Evolutionary conservation across 2,329 filamentous ascomycete species (phyloP), one percentile per base, ranked within the genome.

Genomic region (Calonectria hongkongensis): DNA sequence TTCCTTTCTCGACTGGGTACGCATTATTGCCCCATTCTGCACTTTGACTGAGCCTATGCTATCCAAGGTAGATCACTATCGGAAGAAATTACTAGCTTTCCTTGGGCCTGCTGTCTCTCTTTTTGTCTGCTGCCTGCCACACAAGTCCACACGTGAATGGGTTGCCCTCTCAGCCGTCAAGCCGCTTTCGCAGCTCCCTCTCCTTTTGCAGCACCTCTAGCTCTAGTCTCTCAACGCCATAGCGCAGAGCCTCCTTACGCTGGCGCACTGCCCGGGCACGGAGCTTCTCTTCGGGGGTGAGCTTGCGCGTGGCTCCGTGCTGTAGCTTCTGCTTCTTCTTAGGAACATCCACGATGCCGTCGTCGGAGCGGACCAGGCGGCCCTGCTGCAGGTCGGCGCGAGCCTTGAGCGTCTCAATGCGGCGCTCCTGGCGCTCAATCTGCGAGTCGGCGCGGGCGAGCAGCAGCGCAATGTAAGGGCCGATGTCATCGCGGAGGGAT

Each of bases 341-440:
- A 56, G 72, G 63, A 58, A 72, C 70, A 4, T 75, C 70, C 5
- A 73, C 58, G 12, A 62, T 54, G 25, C 58, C 66, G 13, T 81
- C 74, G 8, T 82, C 79, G 13, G 81, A 75, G 41, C 81, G 79
- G 30, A 80, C 79, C 67, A 92, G 84, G 0, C 90, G 88, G 0
- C 95, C 96, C 74, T 96, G 94, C 81, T 98, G 94, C 60, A 98
- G 87, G 74, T 98, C 95, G 54, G 92, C 91, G 78, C 95, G 93
- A 2, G 95, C 95, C 77, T 96, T 95, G 43, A 98, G 88, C 0
- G 93, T 93, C 81, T 97, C 93, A 83, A 98, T 94, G 76, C 95
- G 93, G 8, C 95, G 92, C 66, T 94, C 94, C 50, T 96, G 92
- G 71, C 95, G 94, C 78, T 96, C 94, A 47, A 97, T 90, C 80